Percentiles rank a stretch among this genome's conserved stretches.
phyloP scores from a whole-genome alignment of 768 basidiomycete genomes.

The Pulveroboletus sp. region DNA sequence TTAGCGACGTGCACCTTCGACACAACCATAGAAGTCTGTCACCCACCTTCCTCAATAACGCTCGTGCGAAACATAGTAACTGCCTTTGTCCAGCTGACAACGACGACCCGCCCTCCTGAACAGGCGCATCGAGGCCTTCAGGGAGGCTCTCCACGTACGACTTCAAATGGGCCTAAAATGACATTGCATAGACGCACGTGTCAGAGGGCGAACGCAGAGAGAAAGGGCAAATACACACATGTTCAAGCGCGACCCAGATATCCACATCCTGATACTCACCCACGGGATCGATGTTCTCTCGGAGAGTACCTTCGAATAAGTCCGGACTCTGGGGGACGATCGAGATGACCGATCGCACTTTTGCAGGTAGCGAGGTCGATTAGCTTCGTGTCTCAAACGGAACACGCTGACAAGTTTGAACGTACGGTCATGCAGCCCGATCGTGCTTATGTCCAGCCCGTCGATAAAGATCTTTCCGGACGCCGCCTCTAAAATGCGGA shows the following conservation, averaged over 20 bases:
- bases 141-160: conserved; percentile 61
- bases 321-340: conserved; percentile 83
- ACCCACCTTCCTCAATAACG: conserved; percentile 66
- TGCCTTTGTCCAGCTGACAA: conserved; percentile 85
- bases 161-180: conserved; percentile 55
- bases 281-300: conserved; percentile 88
- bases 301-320: conserved; percentile 65
- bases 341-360: conserved; percentile 69
- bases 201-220: too few relatives aligned
- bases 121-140: conserved; percentile 64
- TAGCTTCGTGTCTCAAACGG: neutral
- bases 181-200: neutral
- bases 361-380: neutral
- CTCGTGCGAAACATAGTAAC: conserved; percentile 83
- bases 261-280: conserved; percentile 68
- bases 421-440: conserved; percentile 61
- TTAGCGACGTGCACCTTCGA: neutral
- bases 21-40: neutral
- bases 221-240: conserved; percentile 32
- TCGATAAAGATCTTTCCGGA: conserved; percentile 69
- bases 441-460: conserved; percentile 66
- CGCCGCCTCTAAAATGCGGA: conserved; percentile 71
- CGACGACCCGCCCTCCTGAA: conserved; percentile 76
- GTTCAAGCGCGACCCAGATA: conserved; percentile 83
- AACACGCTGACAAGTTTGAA: neutral